Evolutionary conservation across 2,329 filamentous ascomycete genomes (phyloP).

Genomic region (Aspergillus costaricaensis): DNA sequence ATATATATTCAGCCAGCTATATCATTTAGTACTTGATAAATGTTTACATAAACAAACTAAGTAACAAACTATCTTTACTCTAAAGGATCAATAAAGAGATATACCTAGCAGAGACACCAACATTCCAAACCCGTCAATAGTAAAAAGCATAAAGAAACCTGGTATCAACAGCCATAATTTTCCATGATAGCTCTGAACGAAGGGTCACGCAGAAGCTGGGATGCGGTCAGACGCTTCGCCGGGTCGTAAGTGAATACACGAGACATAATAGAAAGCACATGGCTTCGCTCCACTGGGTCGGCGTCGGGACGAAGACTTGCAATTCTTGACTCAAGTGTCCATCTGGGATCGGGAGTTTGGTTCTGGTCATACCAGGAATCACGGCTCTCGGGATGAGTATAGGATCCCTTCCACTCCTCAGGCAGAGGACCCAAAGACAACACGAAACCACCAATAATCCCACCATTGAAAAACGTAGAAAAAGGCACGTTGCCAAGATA

Average conservation of each 20-base stretch:
- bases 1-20: too few species aligned
- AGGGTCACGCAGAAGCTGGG: constrained; percentile 30
- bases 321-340: constrained; percentile 18
- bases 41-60: too few species aligned
- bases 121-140: too few species aligned
- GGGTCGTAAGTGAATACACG: constrained; percentile 28
- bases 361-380: constrained; percentile 34
- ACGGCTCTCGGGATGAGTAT: constrained; percentile 13
- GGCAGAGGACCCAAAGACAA: constrained; percentile 28
- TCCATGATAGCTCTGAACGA: constrained; percentile 34
- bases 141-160: too few species aligned
- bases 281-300: constrained; percentile 24
- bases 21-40: too few species aligned
- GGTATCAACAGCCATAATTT: constrained; percentile 28
- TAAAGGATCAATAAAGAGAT: too few species aligned
- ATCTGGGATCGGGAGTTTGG: constrained; percentile 9
- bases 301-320: constrained; percentile 20
- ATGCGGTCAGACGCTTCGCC: constrained; percentile 28
- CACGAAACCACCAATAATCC: constrained; percentile 25
- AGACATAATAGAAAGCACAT: constrained; percentile 25
- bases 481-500: constrained; percentile 26
- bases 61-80: too few species aligned
- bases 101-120: too few species aligned
- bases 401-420: constrained; percentile 27
- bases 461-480: constrained; percentile 14